Percentiles rank a stretch among this genome's conserved stretches.
Evolutionary conservation across 2,329 filamentous ascomycete genomes (phyloP).

Genomic region (Coleophoma crateriformis): DNA sequence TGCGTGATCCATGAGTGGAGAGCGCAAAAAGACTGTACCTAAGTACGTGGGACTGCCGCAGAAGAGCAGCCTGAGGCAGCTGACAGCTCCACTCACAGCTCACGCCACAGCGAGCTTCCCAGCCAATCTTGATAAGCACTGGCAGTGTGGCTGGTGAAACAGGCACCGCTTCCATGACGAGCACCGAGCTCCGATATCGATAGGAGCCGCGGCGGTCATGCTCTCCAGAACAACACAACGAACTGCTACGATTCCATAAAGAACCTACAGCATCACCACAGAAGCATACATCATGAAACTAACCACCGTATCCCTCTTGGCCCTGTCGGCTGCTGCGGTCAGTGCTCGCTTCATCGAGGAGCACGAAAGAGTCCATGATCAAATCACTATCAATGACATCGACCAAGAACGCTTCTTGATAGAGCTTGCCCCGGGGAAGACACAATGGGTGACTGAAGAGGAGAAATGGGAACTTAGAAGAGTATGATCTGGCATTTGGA

Average conservation of each 20-base stretch:
- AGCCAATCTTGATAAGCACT: no score
- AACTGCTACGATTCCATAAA: background rate
- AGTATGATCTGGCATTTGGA: slow-evolving; percentile 40
- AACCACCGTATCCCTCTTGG: slow-evolving; percentile 40
- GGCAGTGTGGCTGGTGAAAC: background rate
- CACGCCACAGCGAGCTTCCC: no score
- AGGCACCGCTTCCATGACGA: background rate
- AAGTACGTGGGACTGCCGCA: no score
- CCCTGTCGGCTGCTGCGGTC: slow-evolving; percentile 45
- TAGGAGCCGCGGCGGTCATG: background rate
- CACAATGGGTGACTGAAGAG: slow-evolving; percentile 83
- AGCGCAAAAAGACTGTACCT: no score
- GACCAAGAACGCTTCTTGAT: slow-evolving; percentile 61
- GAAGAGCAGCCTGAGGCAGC: no score
- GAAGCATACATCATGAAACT: slow-evolving; percentile 41
- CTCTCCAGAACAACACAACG: background rate
- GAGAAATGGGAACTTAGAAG: slow-evolving; percentile 89
- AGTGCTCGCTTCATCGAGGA: slow-evolving; percentile 52
- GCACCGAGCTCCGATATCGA: no score
- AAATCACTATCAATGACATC: slow-evolving; percentile 38
- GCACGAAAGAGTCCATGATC: slow-evolving; percentile 36
- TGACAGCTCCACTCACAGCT: no score
- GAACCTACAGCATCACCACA: no score
- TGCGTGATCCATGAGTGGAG: no score
- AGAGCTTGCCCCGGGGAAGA: slow-evolving; percentile 79